Conservation (phyloP, 2,329 filamentous ascomycete species). For the Neurospora sp. region DNA sequence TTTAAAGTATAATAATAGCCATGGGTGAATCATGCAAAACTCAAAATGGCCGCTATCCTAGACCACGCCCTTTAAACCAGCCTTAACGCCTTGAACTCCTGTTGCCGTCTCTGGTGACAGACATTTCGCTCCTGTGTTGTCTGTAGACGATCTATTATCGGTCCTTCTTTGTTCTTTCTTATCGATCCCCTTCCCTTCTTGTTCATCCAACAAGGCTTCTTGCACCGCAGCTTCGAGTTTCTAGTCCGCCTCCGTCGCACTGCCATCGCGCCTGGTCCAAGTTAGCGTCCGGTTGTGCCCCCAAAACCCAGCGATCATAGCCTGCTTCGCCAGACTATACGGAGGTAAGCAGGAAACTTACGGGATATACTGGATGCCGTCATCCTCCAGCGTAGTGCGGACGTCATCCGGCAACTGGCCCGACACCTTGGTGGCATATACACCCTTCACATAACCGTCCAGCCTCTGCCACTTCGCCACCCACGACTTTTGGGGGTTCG, state of each 20-base stretch:
- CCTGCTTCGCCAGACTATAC: background rate
- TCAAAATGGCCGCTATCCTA: background rate
- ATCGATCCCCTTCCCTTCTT: background rate
- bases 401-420: conserved; percentile 66
- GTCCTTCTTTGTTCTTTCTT: background rate
- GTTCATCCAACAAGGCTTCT: background rate
- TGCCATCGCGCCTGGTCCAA: conserved; percentile 43
- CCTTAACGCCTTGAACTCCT: background rate
- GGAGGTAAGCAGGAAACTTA: conserved; percentile 33
- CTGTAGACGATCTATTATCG: background rate
- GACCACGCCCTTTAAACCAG: background rate
- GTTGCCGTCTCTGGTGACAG: background rate
- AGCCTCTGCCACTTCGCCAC: conserved; percentile 94
- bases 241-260: conserved; percentile 38
- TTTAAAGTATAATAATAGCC: background rate
- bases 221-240: background rate
- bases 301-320: conserved; percentile 33
- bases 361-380: conserved; percentile 58
- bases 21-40: background rate
- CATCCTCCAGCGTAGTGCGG: conserved; percentile 49
- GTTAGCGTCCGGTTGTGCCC: conserved; percentile 6
- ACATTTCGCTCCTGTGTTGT: background rate
- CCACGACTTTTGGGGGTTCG: conserved; percentile 79
- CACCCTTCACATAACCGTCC: conserved; percentile 76
- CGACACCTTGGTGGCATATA: conserved; percentile 92